These are phyloP conservation scores for Phytophthora tubulina DNA, from an alignment of 352 stramenopile species.

Conservation along the genomic window DNA sequence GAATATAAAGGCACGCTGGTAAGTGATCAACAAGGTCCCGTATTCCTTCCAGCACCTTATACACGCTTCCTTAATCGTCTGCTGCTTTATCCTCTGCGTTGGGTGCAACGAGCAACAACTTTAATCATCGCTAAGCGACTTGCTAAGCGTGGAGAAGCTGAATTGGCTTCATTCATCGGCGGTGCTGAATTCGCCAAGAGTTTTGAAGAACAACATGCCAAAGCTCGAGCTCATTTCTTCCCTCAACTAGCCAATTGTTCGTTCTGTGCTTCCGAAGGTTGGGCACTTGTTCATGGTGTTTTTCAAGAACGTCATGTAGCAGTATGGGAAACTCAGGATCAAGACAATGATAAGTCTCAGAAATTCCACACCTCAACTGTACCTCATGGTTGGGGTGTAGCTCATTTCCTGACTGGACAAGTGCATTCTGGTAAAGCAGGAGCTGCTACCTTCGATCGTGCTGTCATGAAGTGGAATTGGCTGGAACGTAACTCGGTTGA, in stretches of 20 bases:
- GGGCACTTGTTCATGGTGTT: conserved; percentile 81
- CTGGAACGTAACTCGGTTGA: conserved; percentile 74
- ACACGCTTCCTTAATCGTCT: conserved; percentile 68
- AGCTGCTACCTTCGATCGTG: conserved; percentile 2
- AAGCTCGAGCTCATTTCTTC: conserved; percentile 62
- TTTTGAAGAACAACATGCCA: conserved; percentile 74
- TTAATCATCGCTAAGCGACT: conserved; percentile 60
- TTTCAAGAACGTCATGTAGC: conserved; percentile 61
- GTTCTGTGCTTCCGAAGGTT: conserved; percentile 78
- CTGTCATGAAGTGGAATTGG: conserved; percentile 61
- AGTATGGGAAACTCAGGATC: conserved; percentile 25
- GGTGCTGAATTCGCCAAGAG: conserved; percentile 73
- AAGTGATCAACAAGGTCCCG: conserved; percentile 18
- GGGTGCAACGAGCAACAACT: conserved; percentile 60
- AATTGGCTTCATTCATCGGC: conserved; percentile 67
- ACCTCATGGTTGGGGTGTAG: conserved; percentile 82
- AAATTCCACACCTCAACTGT: conserved; percentile 46
- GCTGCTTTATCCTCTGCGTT: conserved; percentile 70
- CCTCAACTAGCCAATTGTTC: conserved; percentile 59
- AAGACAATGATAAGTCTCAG: conserved; percentile 10
- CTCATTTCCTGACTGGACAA: conserved; percentile 70
- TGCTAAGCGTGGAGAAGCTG: conserved; percentile 57
- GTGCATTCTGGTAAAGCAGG: conserved; percentile 26
- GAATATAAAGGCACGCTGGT: conserved; percentile 56
- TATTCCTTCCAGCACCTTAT: conserved; percentile 64